These are phyloP conservation scores for Halophytophthora polymorphica DNA, from an alignment of 352 stramenopile species.

Conservation along the genomic window DNA sequence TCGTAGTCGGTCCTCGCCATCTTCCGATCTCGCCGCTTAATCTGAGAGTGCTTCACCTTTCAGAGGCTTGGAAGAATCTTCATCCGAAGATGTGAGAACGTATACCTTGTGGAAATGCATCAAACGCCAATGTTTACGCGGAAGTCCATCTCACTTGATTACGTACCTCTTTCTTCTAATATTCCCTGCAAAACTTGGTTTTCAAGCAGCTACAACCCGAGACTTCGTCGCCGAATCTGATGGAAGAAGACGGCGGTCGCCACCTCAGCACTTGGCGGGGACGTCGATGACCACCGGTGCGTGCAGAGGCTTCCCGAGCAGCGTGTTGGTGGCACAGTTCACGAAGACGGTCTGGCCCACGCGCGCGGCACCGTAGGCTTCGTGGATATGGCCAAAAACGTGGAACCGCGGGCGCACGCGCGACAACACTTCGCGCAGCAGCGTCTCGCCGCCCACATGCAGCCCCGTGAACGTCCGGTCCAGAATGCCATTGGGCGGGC, in stretches of 20 bases:
- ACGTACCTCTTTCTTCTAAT: too few species aligned
- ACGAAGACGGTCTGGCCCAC: conserved; percentile 85
- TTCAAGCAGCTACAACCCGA: too few species aligned
- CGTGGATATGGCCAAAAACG: conserved; percentile 93
- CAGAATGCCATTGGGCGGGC: conserved; percentile 81
- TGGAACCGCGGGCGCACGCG: conserved; percentile 80
- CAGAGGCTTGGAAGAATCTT: too few species aligned
- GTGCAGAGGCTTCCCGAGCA: conserved; percentile 58
- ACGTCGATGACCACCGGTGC: conserved; percentile 77
- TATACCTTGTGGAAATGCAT: too few species aligned
- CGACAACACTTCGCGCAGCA: conserved; percentile 80
- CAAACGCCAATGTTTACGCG: too few species aligned
- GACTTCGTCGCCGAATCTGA: too few species aligned
- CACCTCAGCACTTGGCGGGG: conserved; percentile 41
- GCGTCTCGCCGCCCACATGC: conserved; percentile 74
- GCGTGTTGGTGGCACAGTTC: conserved; percentile 82
- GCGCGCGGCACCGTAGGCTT: conserved; percentile 75
- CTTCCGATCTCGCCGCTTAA: too few species aligned
- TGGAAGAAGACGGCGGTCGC: too few species aligned
- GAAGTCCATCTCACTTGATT: too few species aligned
- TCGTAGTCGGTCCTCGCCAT: background rate
- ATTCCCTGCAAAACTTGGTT: too few species aligned
- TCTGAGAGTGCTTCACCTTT: too few species aligned
- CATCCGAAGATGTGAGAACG: too few species aligned
- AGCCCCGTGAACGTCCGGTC: conserved; percentile 65